Percentiles rank a stretch among this genome's conserved stretches.
Conservation (phyloP, 2,329 filamentous ascomycete genomes). For the Fusarium sp. region DNA sequence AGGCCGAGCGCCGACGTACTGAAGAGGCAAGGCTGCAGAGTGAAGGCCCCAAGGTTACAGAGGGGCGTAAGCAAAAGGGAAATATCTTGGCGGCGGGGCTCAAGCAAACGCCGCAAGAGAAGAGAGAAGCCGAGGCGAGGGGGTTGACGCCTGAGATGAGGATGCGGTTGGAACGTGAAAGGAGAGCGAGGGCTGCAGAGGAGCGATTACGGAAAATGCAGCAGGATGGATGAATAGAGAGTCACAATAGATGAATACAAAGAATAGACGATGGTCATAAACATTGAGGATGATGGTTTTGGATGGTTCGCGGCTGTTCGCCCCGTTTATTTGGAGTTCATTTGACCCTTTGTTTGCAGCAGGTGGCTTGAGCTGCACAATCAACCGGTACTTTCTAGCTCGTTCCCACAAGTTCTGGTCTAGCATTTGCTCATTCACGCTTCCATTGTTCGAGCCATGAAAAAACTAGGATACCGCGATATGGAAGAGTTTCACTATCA, state of each 20-base stretch:
- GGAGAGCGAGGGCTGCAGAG: constrained; percentile 91
- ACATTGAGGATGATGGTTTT: not conserved
- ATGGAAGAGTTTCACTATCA: not conserved
- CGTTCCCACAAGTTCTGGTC: not conserved
- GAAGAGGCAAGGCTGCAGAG: constrained; percentile 79
- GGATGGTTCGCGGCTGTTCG: not conserved
- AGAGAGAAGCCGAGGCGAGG: constrained; percentile 83
- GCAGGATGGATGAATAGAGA: constrained; percentile 31
- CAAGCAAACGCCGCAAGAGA: constrained; percentile 82
- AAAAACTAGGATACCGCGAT: no score
- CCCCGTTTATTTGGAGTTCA: not conserved
- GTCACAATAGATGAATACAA: not conserved
- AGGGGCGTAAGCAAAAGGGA: constrained; percentile 62
- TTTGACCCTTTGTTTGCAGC: not conserved
- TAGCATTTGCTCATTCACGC: not conserved
- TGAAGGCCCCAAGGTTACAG: constrained; percentile 71
- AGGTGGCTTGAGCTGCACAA: not conserved
- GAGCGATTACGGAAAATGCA: constrained; percentile 79
- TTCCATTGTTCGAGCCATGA: not conserved
- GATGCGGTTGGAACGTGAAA: constrained; percentile 85
- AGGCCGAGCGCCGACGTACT: constrained; percentile 75
- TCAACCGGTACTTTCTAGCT: not conserved
- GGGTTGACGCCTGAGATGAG: constrained; percentile 91
- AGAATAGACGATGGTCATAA: constrained; percentile 1
- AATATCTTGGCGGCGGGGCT: constrained; percentile 66